Evolutionary conservation across 1,284 basidiomycete genomes (phyloP).

Genomic region (Malassezia dermatis): DNA sequence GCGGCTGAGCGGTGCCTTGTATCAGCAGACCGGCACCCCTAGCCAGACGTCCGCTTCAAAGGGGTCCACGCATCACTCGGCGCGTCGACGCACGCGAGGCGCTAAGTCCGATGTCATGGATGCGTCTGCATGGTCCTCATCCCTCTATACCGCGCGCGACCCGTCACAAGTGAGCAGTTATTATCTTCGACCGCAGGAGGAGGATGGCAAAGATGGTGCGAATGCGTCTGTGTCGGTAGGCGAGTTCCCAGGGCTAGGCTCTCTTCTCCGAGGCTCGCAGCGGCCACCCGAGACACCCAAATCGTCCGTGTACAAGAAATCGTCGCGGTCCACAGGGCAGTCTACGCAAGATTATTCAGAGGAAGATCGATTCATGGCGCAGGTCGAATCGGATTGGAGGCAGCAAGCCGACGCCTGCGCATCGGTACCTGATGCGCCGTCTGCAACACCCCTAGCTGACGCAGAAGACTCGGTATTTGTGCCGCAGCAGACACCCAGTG

Average conservation of each 20-base stretch:
- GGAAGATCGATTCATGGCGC: constrained; percentile 15
- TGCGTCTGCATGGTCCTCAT: constrained; percentile 11
- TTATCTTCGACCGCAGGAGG: constrained; percentile 8
- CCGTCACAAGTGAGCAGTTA: constrained; percentile 15
- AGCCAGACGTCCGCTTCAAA: neutral
- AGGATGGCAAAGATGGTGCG: neutral
- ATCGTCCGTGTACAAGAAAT: constrained; percentile 1
- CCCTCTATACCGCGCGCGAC: constrained; percentile 14
- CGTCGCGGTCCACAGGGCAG: neutral
- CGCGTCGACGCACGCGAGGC: neutral
- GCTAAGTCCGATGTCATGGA: constrained; percentile 2
- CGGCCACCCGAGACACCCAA: constrained; percentile 8
- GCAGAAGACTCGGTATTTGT: constrained; percentile 5
- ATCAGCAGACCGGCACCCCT: neutral
- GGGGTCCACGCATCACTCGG: neutral
- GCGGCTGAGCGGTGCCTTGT: constrained; percentile 7
- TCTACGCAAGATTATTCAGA: constrained; percentile 4
- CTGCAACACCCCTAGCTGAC: neutral
- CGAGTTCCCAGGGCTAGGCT: constrained; percentile 6
- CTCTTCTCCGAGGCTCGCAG: constrained; percentile 14
- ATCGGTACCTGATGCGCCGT: neutral
- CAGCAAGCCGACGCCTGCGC: neutral
- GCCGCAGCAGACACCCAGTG: constrained; percentile 5
- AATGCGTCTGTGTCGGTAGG: neutral
- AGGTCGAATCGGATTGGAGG: constrained; percentile 8